Evolutionary conservation across 805 yeast genomes (phyloP).

Genomic region (Metschnikowia lachancei): DNA sequence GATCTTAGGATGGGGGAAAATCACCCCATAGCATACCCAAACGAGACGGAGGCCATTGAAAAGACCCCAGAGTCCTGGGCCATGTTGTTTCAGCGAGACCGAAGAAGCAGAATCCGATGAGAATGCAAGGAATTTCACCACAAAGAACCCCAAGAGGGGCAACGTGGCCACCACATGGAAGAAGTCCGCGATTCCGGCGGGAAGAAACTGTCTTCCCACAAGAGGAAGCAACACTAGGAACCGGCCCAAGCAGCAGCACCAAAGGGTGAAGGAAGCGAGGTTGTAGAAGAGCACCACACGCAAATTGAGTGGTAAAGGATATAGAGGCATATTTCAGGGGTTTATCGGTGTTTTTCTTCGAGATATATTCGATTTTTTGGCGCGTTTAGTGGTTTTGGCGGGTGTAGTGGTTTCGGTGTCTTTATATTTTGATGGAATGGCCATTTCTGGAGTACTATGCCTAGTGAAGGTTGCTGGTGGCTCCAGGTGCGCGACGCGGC

Average conservation of each 20-base stretch:
- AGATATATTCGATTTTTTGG: neutral
- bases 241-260: conserved; percentile 50
- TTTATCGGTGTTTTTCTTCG: neutral
- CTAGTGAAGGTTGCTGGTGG: too few relatives aligned
- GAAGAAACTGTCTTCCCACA: conserved; percentile 62
- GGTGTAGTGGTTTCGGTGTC: neutral
- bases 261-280: conserved; percentile 38
- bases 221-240: conserved; percentile 55
- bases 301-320: conserved; percentile 35
- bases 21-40: conserved; percentile 42
- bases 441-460: too few relatives aligned
- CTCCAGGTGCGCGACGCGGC: too few relatives aligned
- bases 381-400: neutral
- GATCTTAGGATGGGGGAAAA: conserved; percentile 40
- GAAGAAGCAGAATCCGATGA: conserved; percentile 1
- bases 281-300: conserved; percentile 36
- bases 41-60: conserved; percentile 32
- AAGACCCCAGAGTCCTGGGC: conserved; percentile 26
- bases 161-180: conserved; percentile 42
- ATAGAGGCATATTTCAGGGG: conserved; percentile 29
- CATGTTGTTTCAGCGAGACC: neutral
- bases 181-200: conserved; percentile 72
- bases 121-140: conserved; percentile 11
- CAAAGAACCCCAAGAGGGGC: conserved; percentile 29
- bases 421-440: too few relatives aligned